A percentile compares a stretch with the other conserved stretches of the same genome.
These are phyloP conservation scores for Neonectria ditissima DNA, from an alignment of 2,329 filamentous ascomycete species.

Conservation along the genomic window DNA sequence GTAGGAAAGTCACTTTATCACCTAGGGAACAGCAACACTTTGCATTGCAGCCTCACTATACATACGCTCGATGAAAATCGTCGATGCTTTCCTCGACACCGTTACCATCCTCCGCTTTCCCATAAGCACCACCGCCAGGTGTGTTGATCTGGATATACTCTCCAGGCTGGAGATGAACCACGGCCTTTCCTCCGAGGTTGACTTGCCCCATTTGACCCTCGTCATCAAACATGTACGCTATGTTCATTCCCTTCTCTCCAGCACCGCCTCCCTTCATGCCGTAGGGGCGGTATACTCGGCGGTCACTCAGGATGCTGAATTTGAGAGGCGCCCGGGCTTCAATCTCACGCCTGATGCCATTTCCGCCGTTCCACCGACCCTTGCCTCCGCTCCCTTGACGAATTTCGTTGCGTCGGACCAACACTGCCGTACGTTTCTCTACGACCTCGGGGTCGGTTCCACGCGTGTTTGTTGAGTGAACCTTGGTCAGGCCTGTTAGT, in stretches of 20 bases:
- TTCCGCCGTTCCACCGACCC: constrained; percentile 48
- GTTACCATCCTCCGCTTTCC: not conserved
- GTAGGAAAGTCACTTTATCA: not conserved
- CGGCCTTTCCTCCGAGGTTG: constrained; percentile 48
- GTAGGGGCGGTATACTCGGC: constrained; percentile 50
- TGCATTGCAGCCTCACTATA: not conserved
- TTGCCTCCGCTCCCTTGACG: constrained; percentile 46
- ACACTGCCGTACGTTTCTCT: constrained; percentile 50
- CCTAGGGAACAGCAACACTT: not conserved
- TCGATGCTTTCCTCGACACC: constrained; percentile 3
- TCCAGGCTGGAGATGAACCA: constrained; percentile 47
- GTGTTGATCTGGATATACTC: constrained; percentile 53
- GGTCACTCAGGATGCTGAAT: constrained; percentile 52
- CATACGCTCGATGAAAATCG: constrained; percentile 27
- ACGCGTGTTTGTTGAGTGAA: constrained; percentile 50
- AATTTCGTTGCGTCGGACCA: constrained; percentile 49
- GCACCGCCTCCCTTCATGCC: constrained; percentile 49
- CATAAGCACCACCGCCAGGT: constrained; percentile 50
- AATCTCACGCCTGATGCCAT: constrained; percentile 51
- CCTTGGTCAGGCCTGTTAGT: not conserved
- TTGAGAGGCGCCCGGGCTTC: constrained; percentile 49
- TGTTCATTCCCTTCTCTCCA: constrained; percentile 45
- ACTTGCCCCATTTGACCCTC: constrained; percentile 44
- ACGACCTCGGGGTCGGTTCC: constrained; percentile 50
- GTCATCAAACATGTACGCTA: constrained; percentile 45